These are phyloP conservation scores for Tulasnella sp. DNA, from an alignment of 768 basidiomycete genomes.

Conservation along the genomic window DNA sequence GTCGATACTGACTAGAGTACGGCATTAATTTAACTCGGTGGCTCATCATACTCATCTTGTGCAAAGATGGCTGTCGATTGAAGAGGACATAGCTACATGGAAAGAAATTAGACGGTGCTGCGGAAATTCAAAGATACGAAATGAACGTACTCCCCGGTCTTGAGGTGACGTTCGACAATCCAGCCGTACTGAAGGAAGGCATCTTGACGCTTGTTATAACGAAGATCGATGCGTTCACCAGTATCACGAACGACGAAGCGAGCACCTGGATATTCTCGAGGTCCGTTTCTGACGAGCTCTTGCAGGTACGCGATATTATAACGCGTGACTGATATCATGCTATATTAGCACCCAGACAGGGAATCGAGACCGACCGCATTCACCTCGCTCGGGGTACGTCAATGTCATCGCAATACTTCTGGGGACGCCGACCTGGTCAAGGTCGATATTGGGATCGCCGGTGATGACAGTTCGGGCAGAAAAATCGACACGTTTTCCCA, in stretches of 20 bases:
- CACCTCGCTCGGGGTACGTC: conserved; percentile 94
- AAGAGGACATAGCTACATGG: conserved; percentile 80
- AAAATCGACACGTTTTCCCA: conserved; percentile 99
- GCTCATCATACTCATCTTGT: conserved; percentile 99
- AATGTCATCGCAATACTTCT: conserved; percentile 93
- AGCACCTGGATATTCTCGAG: conserved; percentile 89
- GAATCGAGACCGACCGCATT: conserved; percentile 19
- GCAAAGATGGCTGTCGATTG: conserved; percentile 95
- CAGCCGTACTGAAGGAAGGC: conserved; percentile 95
- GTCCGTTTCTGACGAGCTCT: conserved; percentile 89
- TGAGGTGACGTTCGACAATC: conserved; percentile 95
- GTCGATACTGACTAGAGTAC: conserved; percentile 71
- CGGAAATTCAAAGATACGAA: background rate
- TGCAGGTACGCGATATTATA: conserved; percentile 94
- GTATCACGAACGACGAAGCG: conserved; percentile 95
- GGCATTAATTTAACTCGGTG: conserved; percentile 96
- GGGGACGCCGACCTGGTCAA: conserved; percentile 97
- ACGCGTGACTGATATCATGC: conserved; percentile 60
- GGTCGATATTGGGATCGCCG: conserved; percentile 91
- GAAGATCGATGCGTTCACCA: conserved; percentile 90
- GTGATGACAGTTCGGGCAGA: conserved; percentile 99
- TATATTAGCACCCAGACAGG: conserved; percentile 5
- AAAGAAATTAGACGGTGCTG: background rate
- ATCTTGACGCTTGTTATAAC: conserved; percentile 92
- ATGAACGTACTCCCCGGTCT: conserved; percentile 87